A percentile compares a stretch with the other conserved stretches of the same genome.
Evolutionary conservation across 164 flowering plant species (phyloP).

Genomic region (Euptelea pleiosperma): DNA sequence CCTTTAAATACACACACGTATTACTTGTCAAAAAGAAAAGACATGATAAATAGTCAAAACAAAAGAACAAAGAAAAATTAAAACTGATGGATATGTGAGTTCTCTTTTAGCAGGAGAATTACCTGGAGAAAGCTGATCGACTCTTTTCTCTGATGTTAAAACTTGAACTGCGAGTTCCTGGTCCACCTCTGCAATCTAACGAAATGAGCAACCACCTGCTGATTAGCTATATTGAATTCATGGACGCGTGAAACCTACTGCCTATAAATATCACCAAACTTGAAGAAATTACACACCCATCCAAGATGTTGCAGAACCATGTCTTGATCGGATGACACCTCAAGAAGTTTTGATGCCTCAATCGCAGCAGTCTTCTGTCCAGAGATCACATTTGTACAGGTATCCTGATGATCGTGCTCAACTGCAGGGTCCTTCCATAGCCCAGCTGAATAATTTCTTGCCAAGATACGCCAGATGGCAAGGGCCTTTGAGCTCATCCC

Average conservation of each 20-base stretch:
- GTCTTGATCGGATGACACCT: slow-evolving; percentile 77
- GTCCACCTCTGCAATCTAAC: slow-evolving; percentile 78
- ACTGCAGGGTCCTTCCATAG: slow-evolving; percentile 47
- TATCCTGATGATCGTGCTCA: slow-evolving; percentile 26
- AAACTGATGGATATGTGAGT: background rate
- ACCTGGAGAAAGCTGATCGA: slow-evolving; percentile 74
- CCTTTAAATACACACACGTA: background rate
- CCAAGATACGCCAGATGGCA: slow-evolving; percentile 75
- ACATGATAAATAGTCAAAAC: background rate
- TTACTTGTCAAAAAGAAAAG: background rate
- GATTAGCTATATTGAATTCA: slow-evolving; percentile 14
- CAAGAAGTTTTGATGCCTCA: slow-evolving; percentile 91
- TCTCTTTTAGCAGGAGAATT: slow-evolving; percentile 9
- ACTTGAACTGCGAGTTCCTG: slow-evolving; percentile 71
- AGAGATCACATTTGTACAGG: slow-evolving; percentile 24
- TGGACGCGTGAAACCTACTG: slow-evolving; percentile 10
- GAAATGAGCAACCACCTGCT: slow-evolving; percentile 12
- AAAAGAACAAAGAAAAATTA: slow-evolving; percentile 2
- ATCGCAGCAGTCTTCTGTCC: slow-evolving; percentile 64
- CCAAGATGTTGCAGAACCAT: slow-evolving; percentile 88
- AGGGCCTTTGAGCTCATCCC: slow-evolving; percentile 81
- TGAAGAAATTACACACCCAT: slow-evolving; percentile 59
- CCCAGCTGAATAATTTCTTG: slow-evolving; percentile 61
- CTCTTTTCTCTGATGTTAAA: slow-evolving; percentile 76
- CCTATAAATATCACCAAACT: slow-evolving; percentile 3